Percentiles rank a stretch among this genome's conserved stretches.
These are phyloP conservation scores for Fusarium euwallaceae DNA, from an alignment of 2,329 filamentous ascomycete genomes.

Conservation along the genomic window DNA sequence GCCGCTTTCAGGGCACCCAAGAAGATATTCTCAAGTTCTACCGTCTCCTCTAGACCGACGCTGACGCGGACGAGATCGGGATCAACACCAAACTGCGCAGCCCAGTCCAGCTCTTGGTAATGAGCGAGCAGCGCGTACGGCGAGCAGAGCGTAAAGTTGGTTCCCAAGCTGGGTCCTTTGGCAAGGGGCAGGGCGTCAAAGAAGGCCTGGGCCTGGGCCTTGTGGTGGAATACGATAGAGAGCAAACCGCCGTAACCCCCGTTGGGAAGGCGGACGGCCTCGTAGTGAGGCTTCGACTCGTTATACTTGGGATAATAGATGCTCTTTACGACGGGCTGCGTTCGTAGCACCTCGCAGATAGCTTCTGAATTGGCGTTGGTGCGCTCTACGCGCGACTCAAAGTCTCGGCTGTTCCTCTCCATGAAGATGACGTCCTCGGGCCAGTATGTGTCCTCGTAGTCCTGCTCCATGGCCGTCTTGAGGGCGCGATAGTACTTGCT, in stretches of 20 bases:
- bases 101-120: constrained; percentile 94
- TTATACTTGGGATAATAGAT: constrained; percentile 91
- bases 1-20: constrained; percentile 76
- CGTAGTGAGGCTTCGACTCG: constrained; percentile 78
- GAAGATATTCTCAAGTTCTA: constrained; percentile 74
- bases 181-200: constrained; percentile 88
- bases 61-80: constrained; percentile 86
- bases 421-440: constrained; percentile 94
- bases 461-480: constrained; percentile 72
- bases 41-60: constrained; percentile 86
- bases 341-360: constrained; percentile 78
- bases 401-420: constrained; percentile 96
- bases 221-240: constrained; percentile 82
- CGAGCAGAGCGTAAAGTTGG: constrained; percentile 93
- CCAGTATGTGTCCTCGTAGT: constrained; percentile 94
- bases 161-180: constrained; percentile 95
- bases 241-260: constrained; percentile 93
- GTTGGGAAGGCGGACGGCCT: constrained; percentile 77
- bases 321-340: constrained; percentile 74
- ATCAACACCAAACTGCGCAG: constrained; percentile 83
- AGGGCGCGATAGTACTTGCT: constrained; percentile 77
- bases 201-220: constrained; percentile 80
- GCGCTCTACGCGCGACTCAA: constrained; percentile 82
- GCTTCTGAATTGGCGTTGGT: constrained; percentile 89
- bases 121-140: constrained; percentile 95